Percentiles rank a stretch among this genome's conserved stretches.
These are phyloP conservation scores for Pythium plurisporium DNA, from an alignment of 352 stramenopile species.

Conservation along the genomic window DNA sequence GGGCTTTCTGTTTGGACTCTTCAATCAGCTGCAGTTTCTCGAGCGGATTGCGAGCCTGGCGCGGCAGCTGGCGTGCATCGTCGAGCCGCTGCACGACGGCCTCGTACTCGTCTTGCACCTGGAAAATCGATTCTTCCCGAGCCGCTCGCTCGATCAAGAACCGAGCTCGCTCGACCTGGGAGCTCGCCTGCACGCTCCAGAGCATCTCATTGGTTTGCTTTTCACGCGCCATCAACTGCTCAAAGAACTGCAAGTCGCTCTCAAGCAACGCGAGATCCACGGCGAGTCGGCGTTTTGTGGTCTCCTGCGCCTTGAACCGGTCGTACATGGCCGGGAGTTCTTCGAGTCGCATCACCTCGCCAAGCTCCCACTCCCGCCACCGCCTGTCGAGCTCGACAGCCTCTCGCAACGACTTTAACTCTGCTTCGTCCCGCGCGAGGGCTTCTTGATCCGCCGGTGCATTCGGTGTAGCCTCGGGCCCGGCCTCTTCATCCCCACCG, in stretches of 20 bases:
- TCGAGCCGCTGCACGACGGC: constrained; percentile 40
- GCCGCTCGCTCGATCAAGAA: constrained; percentile 63
- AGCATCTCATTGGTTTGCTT: constrained; percentile 41
- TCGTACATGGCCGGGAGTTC: constrained; percentile 31
- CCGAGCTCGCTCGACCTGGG: constrained; percentile 47
- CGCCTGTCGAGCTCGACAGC: constrained; percentile 37
- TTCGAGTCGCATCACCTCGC: constrained; percentile 34
- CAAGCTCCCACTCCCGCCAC: constrained; percentile 48
- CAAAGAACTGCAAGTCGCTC: constrained; percentile 46
- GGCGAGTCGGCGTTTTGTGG: constrained; percentile 28
- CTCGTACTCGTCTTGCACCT: constrained; percentile 41
- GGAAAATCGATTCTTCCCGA: constrained; percentile 52
- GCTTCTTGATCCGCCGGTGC: neutral
- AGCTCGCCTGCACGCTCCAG: constrained; percentile 49
- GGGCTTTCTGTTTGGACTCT: constrained; percentile 20
- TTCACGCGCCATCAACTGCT: constrained; percentile 36
- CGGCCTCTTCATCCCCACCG: neutral
- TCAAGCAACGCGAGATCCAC: constrained; percentile 47
- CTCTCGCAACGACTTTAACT: constrained; percentile 40
- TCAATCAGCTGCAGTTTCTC: constrained; percentile 38
- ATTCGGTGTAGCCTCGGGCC: too few relatives aligned
- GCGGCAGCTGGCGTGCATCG: constrained; percentile 36
- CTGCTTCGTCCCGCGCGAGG: constrained; percentile 38
- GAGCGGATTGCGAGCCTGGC: constrained; percentile 49
- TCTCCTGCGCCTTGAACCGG: constrained; percentile 21